These are phyloP conservation scores for Candida pseudoviswanathii DNA, from an alignment of 1,139 yeast genomes.

Conservation along the genomic window DNA sequence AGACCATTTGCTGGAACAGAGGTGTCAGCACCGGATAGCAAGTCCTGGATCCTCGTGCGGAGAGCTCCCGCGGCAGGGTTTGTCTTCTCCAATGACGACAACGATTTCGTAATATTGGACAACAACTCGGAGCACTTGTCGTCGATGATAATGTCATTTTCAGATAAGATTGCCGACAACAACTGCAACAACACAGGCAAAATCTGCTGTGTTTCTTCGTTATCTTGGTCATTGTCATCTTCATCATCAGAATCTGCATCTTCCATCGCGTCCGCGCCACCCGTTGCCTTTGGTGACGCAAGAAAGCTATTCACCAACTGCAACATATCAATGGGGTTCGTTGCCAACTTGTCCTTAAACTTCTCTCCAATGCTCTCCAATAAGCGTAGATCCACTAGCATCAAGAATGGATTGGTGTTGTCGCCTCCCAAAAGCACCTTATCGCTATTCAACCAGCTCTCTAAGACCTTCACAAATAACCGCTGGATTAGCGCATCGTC, in stretches of 20 bases:
- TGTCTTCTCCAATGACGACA: constrained; percentile 22
- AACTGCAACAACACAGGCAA: constrained; percentile 50
- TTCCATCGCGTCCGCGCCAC: constrained; percentile 4
- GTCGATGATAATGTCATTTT: constrained; percentile 35
- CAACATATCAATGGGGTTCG: constrained; percentile 62
- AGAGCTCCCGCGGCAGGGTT: constrained; percentile 25
- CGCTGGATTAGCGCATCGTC: constrained; percentile 49
- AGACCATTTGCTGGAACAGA: constrained; percentile 15
- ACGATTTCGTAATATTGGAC: constrained; percentile 25
- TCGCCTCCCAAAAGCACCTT: constrained; percentile 17
- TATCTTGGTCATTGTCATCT: constrained; percentile 38
- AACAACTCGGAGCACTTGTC: constrained; percentile 25
- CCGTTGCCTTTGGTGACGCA: constrained; percentile 10
- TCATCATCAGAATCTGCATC: constrained; percentile 39
- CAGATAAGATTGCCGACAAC: constrained; percentile 55
- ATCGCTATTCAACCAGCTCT: constrained; percentile 52
- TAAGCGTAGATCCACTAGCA: constrained; percentile 62
- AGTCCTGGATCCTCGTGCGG: constrained; percentile 27
- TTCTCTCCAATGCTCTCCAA: constrained; percentile 63
- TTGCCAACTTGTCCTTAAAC: constrained; percentile 62
- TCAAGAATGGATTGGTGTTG: constrained; percentile 53
- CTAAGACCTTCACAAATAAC: constrained; percentile 55
- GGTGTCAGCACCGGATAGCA: constrained; percentile 30
- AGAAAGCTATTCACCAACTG: constrained; percentile 56
- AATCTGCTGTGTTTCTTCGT: constrained; percentile 22